phyloP scores from a whole-genome alignment of 176 grass and related monocot genomes.

The Cymbopogon citratus region DNA sequence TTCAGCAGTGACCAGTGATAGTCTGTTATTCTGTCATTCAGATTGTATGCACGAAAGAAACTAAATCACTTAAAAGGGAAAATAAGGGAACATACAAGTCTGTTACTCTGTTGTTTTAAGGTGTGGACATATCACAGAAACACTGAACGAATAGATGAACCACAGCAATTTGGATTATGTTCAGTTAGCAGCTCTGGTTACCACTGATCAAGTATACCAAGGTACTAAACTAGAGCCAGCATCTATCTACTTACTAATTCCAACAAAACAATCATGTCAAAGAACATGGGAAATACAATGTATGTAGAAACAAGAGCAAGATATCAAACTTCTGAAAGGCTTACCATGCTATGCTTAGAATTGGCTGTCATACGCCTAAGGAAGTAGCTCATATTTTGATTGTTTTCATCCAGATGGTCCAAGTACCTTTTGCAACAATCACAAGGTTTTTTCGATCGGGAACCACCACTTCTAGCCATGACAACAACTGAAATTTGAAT shows the following conservation, averaged over 20 bases:
- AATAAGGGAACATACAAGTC: not conserved
- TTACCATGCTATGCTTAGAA: conserved; percentile 35
- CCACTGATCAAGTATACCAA: not conserved
- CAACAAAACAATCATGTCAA: not conserved
- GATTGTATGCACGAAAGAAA: conserved; percentile 1
- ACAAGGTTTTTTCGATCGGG: conserved; percentile 2
- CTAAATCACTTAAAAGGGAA: not conserved
- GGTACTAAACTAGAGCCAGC: not conserved
- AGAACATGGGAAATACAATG: not conserved
- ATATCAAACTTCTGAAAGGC: not conserved
- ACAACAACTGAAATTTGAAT: not conserved
- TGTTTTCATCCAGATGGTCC: conserved; percentile 15
- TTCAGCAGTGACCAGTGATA: conserved; percentile 29
- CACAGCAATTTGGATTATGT: not conserved
- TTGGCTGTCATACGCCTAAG: conserved; percentile 22
- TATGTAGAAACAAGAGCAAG: not conserved
- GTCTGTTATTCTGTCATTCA: no score
- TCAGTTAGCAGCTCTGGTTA: not conserved
- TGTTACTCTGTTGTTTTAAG: not conserved
- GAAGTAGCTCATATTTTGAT: conserved; percentile 25
- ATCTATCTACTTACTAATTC: not conserved
- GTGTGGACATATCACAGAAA: not conserved
- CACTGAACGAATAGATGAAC: not conserved
- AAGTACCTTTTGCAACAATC: conserved; percentile 1
- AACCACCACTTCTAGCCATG: not conserved